Evolutionary conservation across 768 basidiomycete species (phyloP), one percentile per base, ranked within the genome.

Genomic region (Leccinum truebloodii): DNA sequence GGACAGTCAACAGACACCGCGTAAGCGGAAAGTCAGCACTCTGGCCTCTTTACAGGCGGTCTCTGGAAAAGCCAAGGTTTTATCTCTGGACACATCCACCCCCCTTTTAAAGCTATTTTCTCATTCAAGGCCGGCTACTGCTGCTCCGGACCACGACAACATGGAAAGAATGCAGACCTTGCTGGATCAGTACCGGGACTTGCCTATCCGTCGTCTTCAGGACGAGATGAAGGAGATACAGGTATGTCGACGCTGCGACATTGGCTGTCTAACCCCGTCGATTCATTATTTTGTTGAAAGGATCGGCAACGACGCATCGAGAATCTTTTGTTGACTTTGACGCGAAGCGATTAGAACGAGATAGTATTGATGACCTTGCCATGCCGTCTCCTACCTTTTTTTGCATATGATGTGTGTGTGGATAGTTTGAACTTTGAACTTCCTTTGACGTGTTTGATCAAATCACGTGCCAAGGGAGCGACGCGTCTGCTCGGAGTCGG

Each of bases 221-320:
- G 87, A 88, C 3, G 90, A 94, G 72, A 88, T 94, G 83, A 90
- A 86, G 70, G 92, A 93, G 69, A 73, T 93, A 30, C 89, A 90
- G 81, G 89, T 89, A 50, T 52, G 79, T 73, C 22, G 32, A 53
- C 46, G 26, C 24, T 59, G 3, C 20, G 6, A 4, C 13, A 34
- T 50, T 35, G 10, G 53, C 52, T 16, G 16, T 51, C 52, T 26
- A n/a, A 39, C n/a, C 35, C 65, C 14, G 63, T 54, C 12, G 12
- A 52, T 52, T 34, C n/a, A 34, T 34, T 22, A 20, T 14, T 30
- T 55, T 61, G 30, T 55, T 61, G 30, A 13, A 62, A 88, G 85
- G 85, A 90, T 59, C 86, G 88, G 51, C 90, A 92, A 75, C 85
- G 86, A 18, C 82, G 90, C 39, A 93, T 93, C 62, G 90, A 93